These are phyloP conservation scores for Kuraishia piskuri DNA, from an alignment of 805 yeast species.

Conservation along the genomic window DNA sequence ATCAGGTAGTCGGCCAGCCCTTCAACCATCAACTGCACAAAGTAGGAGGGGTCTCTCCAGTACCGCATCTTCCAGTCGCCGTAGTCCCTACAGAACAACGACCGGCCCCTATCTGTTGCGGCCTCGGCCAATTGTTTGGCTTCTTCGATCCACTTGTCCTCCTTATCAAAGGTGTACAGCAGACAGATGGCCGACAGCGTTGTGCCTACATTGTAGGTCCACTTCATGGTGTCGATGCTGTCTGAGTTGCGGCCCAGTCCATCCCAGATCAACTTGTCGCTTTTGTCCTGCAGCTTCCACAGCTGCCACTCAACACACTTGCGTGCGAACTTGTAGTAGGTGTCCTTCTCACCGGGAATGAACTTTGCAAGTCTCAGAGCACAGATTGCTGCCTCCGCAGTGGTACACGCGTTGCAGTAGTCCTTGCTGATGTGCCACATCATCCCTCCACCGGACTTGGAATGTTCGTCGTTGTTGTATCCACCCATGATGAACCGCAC, in stretches of 20 bases:
- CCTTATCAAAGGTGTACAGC: constrained; percentile 41
- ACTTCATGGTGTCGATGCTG: constrained; percentile 40
- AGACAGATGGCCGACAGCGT: constrained; percentile 46
- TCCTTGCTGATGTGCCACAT: constrained; percentile 56
- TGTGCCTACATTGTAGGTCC: constrained; percentile 64
- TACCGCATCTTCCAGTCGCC: constrained; percentile 39
- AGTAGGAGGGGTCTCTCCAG: constrained; percentile 59
- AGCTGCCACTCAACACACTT: constrained; percentile 53
- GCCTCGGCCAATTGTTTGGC: constrained; percentile 46
- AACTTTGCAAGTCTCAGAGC: constrained; percentile 48
- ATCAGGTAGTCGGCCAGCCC: constrained; percentile 60
- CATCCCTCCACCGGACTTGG: constrained; percentile 48
- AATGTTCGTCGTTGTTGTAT: constrained; percentile 36
- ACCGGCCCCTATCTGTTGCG: constrained; percentile 45
- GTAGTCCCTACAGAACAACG: constrained; percentile 59
- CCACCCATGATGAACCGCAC: constrained; percentile 60
- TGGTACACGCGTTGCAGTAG: constrained; percentile 58
- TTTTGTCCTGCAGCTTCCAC: constrained; percentile 38
- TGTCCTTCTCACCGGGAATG: constrained; percentile 36
- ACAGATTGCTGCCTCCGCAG: constrained; percentile 59
- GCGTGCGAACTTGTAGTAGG: constrained; percentile 50
- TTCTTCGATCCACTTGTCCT: constrained; percentile 38
- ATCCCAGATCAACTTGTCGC: constrained; percentile 49
- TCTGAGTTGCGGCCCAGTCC: constrained; percentile 43
- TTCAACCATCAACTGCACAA: constrained; percentile 55